phyloP scores from a whole-genome alignment of 495 filamentous ascomycete genomes.

The Trichoderma reesei region DNA sequence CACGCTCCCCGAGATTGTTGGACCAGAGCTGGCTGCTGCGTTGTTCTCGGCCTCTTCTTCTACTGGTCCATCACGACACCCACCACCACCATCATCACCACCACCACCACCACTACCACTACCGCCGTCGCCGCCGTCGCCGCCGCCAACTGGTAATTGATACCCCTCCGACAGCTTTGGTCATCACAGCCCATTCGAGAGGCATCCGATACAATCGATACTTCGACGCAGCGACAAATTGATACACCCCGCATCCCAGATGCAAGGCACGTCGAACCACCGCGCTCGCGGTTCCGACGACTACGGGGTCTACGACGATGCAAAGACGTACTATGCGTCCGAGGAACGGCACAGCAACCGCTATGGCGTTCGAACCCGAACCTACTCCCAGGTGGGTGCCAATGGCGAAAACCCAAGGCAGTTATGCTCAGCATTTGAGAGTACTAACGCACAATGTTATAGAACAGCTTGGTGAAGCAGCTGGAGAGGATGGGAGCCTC shows the following conservation, averaged over 20 bases:
- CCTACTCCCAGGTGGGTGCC: constrained; percentile 35
- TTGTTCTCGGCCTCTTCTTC: not conserved
- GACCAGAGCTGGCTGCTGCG: not conserved
- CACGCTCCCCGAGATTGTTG: not conserved
- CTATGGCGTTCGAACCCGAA: constrained; percentile 33
- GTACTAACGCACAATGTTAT: constrained; percentile 16
- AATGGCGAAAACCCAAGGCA: not conserved
- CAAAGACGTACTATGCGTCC: constrained; percentile 39
- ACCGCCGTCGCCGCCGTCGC: too few species aligned
- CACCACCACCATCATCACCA: not conserved
- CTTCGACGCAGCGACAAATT: not conserved
- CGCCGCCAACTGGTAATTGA: not conserved
- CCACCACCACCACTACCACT: too few species aligned
- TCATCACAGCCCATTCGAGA: not conserved
- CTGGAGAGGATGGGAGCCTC: constrained; percentile 32
- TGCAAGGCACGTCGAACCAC: not conserved
- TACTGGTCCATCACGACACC: not conserved
- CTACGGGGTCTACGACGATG: constrained; percentile 35
- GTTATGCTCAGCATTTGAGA: not conserved
- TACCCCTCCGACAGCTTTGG: not conserved
- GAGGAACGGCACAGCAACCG: constrained; percentile 36
- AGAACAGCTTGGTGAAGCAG: constrained; percentile 36
- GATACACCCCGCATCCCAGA: not conserved
- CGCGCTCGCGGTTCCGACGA: constrained; percentile 21
- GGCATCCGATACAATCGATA: too few species aligned